phyloP scores from a whole-genome alignment of 202 grass and related monocot species.

The Brachypodium distachyon region DNA sequence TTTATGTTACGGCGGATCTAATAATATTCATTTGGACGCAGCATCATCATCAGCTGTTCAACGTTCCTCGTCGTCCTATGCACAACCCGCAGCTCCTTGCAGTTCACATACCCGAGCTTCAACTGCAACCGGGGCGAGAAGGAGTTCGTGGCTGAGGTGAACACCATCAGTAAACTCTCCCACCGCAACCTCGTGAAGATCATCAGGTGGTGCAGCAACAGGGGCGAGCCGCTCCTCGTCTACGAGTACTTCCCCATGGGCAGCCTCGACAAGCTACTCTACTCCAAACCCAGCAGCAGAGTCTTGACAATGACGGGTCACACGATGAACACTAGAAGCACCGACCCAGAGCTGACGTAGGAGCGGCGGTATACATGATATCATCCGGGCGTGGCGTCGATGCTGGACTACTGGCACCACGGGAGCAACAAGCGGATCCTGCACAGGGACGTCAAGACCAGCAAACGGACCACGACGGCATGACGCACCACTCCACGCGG shows the following conservation, averaged over 20 bases:
- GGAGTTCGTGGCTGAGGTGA: constrained; percentile 67
- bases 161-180: constrained; percentile 46
- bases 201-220: constrained; percentile 50
- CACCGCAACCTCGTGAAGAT: constrained; percentile 56
- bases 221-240: constrained; percentile 34
- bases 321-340: background rate
- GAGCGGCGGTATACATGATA: constrained; percentile 25
- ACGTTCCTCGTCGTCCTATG: background rate
- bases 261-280: constrained; percentile 52
- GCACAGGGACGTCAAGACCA: constrained; percentile 47
- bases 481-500: constrained; percentile 49
- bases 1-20: no score
- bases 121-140: constrained; percentile 28
- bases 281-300: background rate
- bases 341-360: constrained; percentile 26
- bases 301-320: background rate
- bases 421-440: constrained; percentile 42
- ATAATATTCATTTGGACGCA: no score
- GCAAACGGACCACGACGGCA: constrained; percentile 39
- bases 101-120: constrained; percentile 26
- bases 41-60: background rate
- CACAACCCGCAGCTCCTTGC: background rate
- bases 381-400: constrained; percentile 39
- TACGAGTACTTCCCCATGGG: constrained; percentile 63
- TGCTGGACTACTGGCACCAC: constrained; percentile 54